Percentiles rank a stretch among this genome's conserved stretches.
phyloP scores from a whole-genome alignment of 2,329 filamentous ascomycete genomes.

The Parafenestella ontariensis region DNA sequence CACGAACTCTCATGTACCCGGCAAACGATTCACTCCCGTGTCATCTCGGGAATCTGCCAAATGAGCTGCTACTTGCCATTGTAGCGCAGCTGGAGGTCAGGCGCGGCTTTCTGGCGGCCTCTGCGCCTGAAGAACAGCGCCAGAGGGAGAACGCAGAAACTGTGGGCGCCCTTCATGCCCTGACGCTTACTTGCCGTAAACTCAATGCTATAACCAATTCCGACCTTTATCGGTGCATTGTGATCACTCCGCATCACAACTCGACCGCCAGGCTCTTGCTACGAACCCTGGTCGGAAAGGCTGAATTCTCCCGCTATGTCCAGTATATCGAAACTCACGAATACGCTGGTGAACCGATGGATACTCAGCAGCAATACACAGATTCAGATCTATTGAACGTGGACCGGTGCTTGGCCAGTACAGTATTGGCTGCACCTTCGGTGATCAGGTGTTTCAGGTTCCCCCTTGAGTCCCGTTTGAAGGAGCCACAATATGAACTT shows the following conservation, averaged over 20 bases:
- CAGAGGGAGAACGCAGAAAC: slow-evolving; percentile 2
- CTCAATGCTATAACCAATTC: slow-evolving; percentile 20
- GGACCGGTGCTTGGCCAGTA: neutral
- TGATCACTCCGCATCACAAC: neutral
- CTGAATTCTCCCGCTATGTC: neutral
- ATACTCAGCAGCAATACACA: neutral
- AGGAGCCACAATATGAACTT: too few relatives aligned
- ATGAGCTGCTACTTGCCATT: slow-evolving; percentile 26
- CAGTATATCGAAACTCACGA: neutral
- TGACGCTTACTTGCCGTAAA: slow-evolving; percentile 20
- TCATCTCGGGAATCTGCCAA: slow-evolving; percentile 11
- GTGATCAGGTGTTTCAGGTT: too few relatives aligned
- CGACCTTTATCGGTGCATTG: slow-evolving; percentile 23
- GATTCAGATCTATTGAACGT: neutral
- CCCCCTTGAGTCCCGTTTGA: too few relatives aligned
- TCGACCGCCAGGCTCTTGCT: neutral
- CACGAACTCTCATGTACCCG: neutral
- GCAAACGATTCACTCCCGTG: neutral
- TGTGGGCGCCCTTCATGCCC: slow-evolving; percentile 10
- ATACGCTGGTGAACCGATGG: neutral
- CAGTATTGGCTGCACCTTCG: neutral
- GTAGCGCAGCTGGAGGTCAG: slow-evolving; percentile 15
- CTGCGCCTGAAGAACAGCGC: slow-evolving; percentile 1
- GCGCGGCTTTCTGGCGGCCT: slow-evolving; percentile 13
- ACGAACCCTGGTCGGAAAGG: neutral